Conservation (phyloP, 768 basidiomycete species). For the Auriscalpium orientale region DNA sequence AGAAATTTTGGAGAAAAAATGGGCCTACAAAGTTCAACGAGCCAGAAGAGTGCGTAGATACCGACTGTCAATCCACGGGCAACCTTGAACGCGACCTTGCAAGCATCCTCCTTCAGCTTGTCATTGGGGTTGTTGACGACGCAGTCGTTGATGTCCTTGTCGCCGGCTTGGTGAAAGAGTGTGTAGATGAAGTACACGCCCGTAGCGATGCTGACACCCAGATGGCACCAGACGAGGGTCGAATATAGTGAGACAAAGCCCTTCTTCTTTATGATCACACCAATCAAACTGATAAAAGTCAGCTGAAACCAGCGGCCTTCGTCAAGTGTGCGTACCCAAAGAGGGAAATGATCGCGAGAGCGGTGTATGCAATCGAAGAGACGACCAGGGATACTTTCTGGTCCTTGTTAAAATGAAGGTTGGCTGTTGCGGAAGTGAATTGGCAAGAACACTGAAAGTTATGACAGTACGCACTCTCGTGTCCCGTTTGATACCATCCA, state of each 20-base stretch:
- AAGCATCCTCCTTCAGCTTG: conserved; percentile 28
- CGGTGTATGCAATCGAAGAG: conserved; percentile 2
- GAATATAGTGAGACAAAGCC: conserved; percentile 38
- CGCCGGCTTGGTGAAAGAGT: conserved; percentile 32
- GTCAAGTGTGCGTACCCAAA: conserved; percentile 9
- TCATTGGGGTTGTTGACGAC: conserved; percentile 25
- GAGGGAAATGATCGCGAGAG: conserved; percentile 4
- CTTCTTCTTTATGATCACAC: conserved; percentile 34
- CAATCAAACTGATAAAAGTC: conserved; percentile 30
- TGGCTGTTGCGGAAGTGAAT: not conserved
- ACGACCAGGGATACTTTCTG: conserved; percentile 9
- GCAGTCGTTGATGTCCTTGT: conserved; percentile 31
- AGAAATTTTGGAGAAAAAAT: not conserved
- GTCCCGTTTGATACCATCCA: conserved; percentile 40
- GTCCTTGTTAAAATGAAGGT: conserved; percentile 3
- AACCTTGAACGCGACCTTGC: conserved; percentile 34
- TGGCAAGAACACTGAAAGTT: not conserved
- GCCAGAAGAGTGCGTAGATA: conserved; percentile 43
- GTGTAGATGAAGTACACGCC: conserved; percentile 44
- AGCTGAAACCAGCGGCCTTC: not conserved
- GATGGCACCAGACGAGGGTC: conserved; percentile 35
- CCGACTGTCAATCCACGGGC: conserved; percentile 37
- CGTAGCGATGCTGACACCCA: conserved; percentile 38
- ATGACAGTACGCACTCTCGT: conserved; percentile 32
- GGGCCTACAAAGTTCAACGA: conserved; percentile 46